Evolutionary conservation across 2,329 filamentous ascomycete species (phyloP), one percentile per base, ranked within the genome.

Genomic region (Arthroderma uncinatum): DNA sequence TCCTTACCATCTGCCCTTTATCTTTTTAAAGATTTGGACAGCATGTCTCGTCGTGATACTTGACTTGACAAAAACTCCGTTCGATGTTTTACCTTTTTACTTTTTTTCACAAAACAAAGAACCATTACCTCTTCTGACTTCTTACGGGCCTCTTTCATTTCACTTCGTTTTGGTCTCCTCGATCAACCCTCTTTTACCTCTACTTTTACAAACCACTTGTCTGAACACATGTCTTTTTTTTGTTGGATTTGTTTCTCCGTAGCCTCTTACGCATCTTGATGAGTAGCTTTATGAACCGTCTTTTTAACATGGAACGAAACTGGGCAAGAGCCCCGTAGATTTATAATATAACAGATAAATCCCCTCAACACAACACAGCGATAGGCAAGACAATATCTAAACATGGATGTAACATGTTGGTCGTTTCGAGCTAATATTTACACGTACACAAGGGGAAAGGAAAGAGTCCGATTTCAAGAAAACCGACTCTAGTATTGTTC

Each of bases 401-500:
- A 48, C 25, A 48, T 48, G 44, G 10, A 30, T 8, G 14, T 9
- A 28, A 48, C 44, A 48, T 30, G 42, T 23, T 25, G 44, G 16
- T 48, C 28, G 19, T 37, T 48, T 56, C 34, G 40, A 56, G 16
- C 54, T 55, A 48, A 48, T 56, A 56, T 56, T 33, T 56, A 56
- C 54, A 56, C 42, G 16, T 48, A 33, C 23, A 40, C 10, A 34
- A 54, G 33, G 19, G 6, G 9, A 12, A 23, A 53, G 19, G 19
- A 23, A 40, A 54, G 12, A 36, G 25, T n/a, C 37, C 14, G 6
- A 48, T 34, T 54, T 40, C 28, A 14, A 12, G 14, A 19, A 23
- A 23, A 34, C 19, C 19, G 44, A 37, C 30, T 57, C 58, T 70
- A 72, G 60, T 67, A 73, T 64, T 73, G 71, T 56, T 66, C 65